These are phyloP conservation scores for Dactylonectria estremocensis DNA, from an alignment of 2,329 filamentous ascomycete species.

Conservation along the genomic window DNA sequence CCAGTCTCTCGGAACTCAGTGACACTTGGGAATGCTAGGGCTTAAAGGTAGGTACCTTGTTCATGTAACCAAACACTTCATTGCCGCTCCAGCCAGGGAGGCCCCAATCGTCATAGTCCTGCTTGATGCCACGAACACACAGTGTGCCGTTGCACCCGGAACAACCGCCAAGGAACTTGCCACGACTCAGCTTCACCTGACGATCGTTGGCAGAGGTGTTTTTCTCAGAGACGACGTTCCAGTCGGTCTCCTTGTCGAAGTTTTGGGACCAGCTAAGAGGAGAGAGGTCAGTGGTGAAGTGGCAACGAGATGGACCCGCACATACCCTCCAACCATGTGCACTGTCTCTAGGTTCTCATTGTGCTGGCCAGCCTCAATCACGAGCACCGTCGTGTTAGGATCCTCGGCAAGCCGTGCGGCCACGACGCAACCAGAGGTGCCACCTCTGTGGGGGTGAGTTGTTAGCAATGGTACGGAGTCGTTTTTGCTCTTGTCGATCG, in stretches of 20 bases:
- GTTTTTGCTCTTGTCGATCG: conserved; percentile 14
- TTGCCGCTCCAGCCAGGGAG: conserved; percentile 70
- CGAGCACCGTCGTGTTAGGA: conserved; percentile 48
- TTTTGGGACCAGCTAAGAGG: conserved; percentile 58
- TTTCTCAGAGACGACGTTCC: conserved; percentile 64
- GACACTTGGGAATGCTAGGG: not conserved
- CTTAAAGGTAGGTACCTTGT: conserved; percentile 57
- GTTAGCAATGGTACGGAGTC: conserved; percentile 24
- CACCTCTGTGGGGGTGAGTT: conserved; percentile 45
- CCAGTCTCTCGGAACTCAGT: not conserved
- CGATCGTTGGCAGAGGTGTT: conserved; percentile 57
- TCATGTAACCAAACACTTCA: conserved; percentile 71
- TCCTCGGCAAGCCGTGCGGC: conserved; percentile 57
- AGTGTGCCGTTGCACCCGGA: conserved; percentile 66
- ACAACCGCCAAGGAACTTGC: conserved; percentile 65
- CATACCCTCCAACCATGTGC: conserved; percentile 66
- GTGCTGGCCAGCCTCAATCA: conserved; percentile 58
- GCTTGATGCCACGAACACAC: conserved; percentile 63
- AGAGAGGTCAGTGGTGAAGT: not conserved
- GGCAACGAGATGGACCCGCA: conserved; percentile 22
- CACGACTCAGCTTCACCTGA: conserved; percentile 63
- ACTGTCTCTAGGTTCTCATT: conserved; percentile 63
- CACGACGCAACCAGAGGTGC: conserved; percentile 56
- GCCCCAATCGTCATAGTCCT: conserved; percentile 69
- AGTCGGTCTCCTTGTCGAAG: conserved; percentile 65